Evolutionary conservation across 2,329 filamentous ascomycete genomes (phyloP), one percentile per base, ranked within the genome.

Genomic region (Lojkania enalia): DNA sequence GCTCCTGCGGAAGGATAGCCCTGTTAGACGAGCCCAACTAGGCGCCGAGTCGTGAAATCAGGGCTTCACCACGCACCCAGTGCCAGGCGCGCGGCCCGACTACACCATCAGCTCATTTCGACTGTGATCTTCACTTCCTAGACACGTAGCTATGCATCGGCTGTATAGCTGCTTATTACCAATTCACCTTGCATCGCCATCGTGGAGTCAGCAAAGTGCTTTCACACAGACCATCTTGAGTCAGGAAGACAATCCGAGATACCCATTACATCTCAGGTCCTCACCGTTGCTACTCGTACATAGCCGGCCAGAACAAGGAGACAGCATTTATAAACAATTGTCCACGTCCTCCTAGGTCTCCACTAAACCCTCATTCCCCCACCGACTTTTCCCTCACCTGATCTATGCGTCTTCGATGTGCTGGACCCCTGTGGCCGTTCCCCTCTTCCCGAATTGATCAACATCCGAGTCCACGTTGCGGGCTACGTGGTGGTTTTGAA

Each of bases 401-500:
- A n/a, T 16, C 14, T 35, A 55, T 27, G 59, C 60, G 27, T 55
- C 53, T 48, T 67, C 62, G 18, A 64, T 58, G 31, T 64, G 62
- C 54, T 63, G 55, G 2, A 57, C 56, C n/a, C 52, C 53, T 20
- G 42, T 41, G 31, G 42, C 38, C 30, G 42, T 46, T 21, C 59
- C 54, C 46, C 61, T 62, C 48, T 54, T 57, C 30, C 42, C 50
- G 15, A 31, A 27, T 20, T 48, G 18, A 3, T 19, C 31, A 42
- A 31, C 16, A 11, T 59, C 57, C 19, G 57, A 60, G 19, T 61
- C 62, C 20, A 48, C 58, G 20, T 65, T 63, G 16, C 67, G 57
- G 5, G 62, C 59, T 20, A 52, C 43, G 33, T 60, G 58, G 39
- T 61, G 52, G 39, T 61, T 48, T 48, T 63, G 57, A 41, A 74